These are phyloP conservation scores for Leccinellum luteum DNA, from an alignment of 768 basidiomycete species.

Conservation along the genomic window DNA sequence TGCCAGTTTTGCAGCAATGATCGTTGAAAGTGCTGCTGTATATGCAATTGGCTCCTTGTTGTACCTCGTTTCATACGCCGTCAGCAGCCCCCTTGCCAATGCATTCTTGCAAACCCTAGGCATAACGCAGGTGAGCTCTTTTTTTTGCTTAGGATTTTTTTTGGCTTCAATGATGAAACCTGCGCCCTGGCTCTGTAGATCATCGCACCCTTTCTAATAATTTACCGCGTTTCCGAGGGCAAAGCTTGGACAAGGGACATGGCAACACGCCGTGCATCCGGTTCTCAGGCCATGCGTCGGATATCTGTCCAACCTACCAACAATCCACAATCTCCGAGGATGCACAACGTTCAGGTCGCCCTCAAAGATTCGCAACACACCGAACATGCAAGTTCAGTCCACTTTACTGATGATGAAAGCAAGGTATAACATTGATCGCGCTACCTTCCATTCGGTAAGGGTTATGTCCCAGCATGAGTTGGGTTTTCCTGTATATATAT, in stretches of 20 bases:
- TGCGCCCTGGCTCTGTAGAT: constrained; percentile 31
- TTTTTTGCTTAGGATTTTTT: not conserved
- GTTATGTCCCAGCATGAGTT: no score
- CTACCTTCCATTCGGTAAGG: not conserved
- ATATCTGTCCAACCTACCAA: not conserved
- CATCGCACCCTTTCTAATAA: constrained; percentile 47
- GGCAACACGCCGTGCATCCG: constrained; percentile 6
- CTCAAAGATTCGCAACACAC: constrained; percentile 4
- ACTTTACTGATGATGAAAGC: constrained; percentile 7
- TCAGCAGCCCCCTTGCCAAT: constrained; percentile 23
- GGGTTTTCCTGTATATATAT: not conserved
- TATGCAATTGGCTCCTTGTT: constrained; percentile 22
- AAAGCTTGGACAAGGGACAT: constrained; percentile 37
- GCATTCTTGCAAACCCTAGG: constrained; percentile 32
- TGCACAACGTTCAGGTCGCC: constrained; percentile 15
- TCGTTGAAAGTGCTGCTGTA: constrained; percentile 28
- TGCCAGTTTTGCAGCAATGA: constrained; percentile 33
- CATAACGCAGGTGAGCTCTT: constrained; percentile 24
- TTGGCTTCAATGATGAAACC: not conserved
- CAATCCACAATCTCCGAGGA: not conserved
- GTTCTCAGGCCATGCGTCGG: constrained; percentile 12
- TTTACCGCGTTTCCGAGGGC: constrained; percentile 46
- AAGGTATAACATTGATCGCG: constrained; percentile 4
- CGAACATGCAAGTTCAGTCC: constrained; percentile 4
- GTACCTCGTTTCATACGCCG: constrained; percentile 30